Base-by-base conservation (phyloP, 768 basidiomycete species). In the Podaxis pistillaris region DNA sequence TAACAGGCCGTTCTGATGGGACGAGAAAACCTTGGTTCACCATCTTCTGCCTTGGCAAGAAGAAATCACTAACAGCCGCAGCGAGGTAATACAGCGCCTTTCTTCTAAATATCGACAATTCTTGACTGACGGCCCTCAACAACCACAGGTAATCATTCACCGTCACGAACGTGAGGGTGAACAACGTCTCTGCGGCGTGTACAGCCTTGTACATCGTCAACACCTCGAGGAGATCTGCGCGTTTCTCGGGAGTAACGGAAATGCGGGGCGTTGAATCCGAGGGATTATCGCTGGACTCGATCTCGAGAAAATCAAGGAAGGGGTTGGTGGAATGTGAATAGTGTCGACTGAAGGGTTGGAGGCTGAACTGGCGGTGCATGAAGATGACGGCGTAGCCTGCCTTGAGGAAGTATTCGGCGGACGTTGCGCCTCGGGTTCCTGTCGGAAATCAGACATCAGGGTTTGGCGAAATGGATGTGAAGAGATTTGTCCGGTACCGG, bases 301-400 rank as follows among this genome's bases (percentile, higher is more conserved):
- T 87, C 50, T 94, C 88, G 26, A 99, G 83, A 63, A 98, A 90
- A 73, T 98, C 96, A 62, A 99, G 87, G 77, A 99, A 99, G 0
- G 96, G 96, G 72, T 98, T 96, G 3, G 95, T 95, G 0, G 94
- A 96, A 74, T 99, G 96, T 8, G 95, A 97, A 76, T 98, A 99
- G 73, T 99, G 96, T 54, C 97, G 79, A 71, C 93, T 95, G 81
- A 96, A 99, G 0, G 97, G 97, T 69, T 97, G 94, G 47, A 98
- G 84, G 66, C 96, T 98, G 80, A 97, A 96, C 75, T 97, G 94
- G 22, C 96, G 83, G 74, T 99, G 96, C 86, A 99, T 91, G 79
- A 99, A 99, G 67, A 99, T 94, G 74, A 99, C 97, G 26, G 96
- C 95, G 78, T 98, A 98, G 61, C 90, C 91, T 6, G 91, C 88